Base-by-base conservation (phyloP, 305 asterid species). In the Lippia alba region DNA sequence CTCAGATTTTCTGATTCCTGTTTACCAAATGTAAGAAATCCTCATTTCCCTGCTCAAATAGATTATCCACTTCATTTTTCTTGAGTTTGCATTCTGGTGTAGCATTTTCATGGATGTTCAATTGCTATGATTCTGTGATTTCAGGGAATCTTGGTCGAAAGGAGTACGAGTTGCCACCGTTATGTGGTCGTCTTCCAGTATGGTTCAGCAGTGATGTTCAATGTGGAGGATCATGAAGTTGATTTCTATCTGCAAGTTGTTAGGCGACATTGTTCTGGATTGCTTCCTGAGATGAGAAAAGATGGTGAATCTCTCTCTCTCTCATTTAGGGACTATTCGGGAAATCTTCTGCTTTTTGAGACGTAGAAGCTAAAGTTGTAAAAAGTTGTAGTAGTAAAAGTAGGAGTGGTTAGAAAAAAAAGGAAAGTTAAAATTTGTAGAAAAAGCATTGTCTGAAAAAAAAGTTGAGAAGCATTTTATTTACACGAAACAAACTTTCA, bases 111-210 rank as follows among this genome's bases (percentile, higher is more conserved):
- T 8, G 56, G 12, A 36, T 36, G 41, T 1, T 62, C 41, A 63
- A 59, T 67, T 62, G 16, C 55, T 72, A 46, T 74, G 44, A 66
- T 69, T 68, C 44, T 53, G 81, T 80, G 54, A 17, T 74, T 72
- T 71, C 86, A 94, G 99, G 86, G 60, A 60, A 74, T 79, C 45
- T 48, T 72, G 67, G 67, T 32, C 75, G 83, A 65, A 61, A 80
- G 64, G 59, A 83, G 67, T 66, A 66, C 76, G 61, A 72, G 85
- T 78, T 56, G 77, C 81, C 75, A 77, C 55, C 84, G 83, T 56
- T 90, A 86, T 86, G 81, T 94, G 97, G 82, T 94, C 57, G 97
- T 94, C 53, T 94, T 84, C 86, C 96, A 90, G 72, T 94, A 94
- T 82, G 99, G 99, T 68, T 81, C 99, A 19, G 87, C 90, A 64